phyloP scores from a whole-genome alignment of 1,139 yeast species.

The Hansenula anomala region DNA sequence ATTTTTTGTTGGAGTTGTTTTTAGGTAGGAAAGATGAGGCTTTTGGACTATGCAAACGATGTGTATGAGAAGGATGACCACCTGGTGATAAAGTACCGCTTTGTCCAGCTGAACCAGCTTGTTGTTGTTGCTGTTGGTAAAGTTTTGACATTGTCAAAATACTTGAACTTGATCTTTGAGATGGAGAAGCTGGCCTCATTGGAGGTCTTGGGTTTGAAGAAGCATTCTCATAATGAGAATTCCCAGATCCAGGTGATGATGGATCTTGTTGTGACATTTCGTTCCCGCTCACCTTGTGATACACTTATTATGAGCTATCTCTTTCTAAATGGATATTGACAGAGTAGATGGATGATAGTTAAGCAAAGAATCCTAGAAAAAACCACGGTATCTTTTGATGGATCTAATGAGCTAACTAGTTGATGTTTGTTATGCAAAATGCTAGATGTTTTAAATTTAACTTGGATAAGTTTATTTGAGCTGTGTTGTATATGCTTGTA shows the following conservation, averaged over 20 bases:
- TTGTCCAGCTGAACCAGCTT: slow-evolving; percentile 3
- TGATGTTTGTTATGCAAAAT: too few species aligned
- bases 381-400: too few species aligned
- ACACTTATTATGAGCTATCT: too few species aligned
- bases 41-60: slow-evolving; percentile 2
- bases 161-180: slow-evolving; percentile 15
- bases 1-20: slow-evolving; percentile 10
- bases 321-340: too few species aligned
- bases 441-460: too few species aligned
- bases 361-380: too few species aligned
- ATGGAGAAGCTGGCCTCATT: slow-evolving; percentile 4
- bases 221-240: neutral
- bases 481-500: too few species aligned
- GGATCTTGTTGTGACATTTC: neutral
- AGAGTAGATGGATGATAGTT: too few species aligned
- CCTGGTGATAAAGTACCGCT: neutral
- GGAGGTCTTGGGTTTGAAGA: slow-evolving; percentile 3
- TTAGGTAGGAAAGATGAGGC: slow-evolving; percentile 1
- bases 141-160: slow-evolving; percentile 20
- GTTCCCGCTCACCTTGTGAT: too few species aligned
- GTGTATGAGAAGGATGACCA: slow-evolving; percentile 2
- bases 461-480: too few species aligned
- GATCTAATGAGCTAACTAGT: too few species aligned
- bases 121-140: slow-evolving; percentile 14
- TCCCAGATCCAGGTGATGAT: slow-evolving; percentile 1